phyloP scores from a whole-genome alignment of 2,329 filamentous ascomycete species.

The Chlorencoelia australis region DNA sequence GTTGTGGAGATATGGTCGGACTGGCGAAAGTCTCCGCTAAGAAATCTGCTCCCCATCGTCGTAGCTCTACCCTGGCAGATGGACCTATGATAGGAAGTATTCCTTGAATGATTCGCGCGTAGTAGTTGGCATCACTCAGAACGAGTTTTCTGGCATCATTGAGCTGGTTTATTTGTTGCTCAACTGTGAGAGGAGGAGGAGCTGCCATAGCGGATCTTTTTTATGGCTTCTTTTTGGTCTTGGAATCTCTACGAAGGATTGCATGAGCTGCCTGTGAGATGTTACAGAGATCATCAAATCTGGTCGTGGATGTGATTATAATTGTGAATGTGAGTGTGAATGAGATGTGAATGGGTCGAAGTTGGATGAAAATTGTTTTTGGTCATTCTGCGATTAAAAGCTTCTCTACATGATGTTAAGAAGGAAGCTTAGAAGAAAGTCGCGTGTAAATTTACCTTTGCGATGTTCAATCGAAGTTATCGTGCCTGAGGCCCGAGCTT shows the following conservation, averaged over 20 bases:
- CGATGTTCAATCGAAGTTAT: too few relatives aligned
- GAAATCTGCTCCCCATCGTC: conserved; percentile 94
- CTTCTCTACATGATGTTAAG: too few relatives aligned
- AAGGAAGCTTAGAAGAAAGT: too few relatives aligned
- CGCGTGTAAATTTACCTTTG: too few relatives aligned
- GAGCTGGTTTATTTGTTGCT: conserved; percentile 77
- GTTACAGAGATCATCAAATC: conserved; percentile 5
- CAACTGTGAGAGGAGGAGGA: conserved; percentile 43
- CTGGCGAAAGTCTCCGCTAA: conserved; percentile 92
- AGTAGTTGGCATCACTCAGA: conserved; percentile 76
- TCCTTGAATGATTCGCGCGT: conserved; percentile 82
- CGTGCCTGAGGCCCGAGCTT: too few relatives aligned
- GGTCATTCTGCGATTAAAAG: too few relatives aligned
- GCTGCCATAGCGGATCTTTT: conserved; percentile 8
- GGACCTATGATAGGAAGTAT: conserved; percentile 85
- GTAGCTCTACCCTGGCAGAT: conserved; percentile 64
- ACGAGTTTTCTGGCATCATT: conserved; percentile 85
- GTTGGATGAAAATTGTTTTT: too few relatives aligned
- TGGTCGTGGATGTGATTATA: too few relatives aligned
- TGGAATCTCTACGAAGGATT: conserved; percentile 19
- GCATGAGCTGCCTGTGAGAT: conserved; percentile 15
- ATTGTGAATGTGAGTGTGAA: too few relatives aligned
- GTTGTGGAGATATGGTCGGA: conserved; percentile 64
- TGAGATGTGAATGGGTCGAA: too few relatives aligned
- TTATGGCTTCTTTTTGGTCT: too few relatives aligned